These are phyloP conservation scores for Wickerhamomyces xylosicus DNA, from an alignment of 805 yeast genomes.

Conservation along the genomic window DNA sequence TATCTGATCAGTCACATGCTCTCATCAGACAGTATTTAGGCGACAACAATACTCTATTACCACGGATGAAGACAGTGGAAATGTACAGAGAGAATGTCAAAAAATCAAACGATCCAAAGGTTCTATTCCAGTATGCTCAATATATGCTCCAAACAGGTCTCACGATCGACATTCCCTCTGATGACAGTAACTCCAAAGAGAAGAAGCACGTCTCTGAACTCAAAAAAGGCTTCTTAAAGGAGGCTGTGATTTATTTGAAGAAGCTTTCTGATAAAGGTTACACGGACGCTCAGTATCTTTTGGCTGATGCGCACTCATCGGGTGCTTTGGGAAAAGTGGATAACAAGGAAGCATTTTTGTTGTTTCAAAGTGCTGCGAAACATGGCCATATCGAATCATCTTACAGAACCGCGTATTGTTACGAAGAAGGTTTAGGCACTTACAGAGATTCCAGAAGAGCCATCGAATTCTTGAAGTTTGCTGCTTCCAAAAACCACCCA, in stretches of 20 bases:
- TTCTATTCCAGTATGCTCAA: conserved; percentile 87
- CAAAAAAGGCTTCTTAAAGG: conserved; percentile 52
- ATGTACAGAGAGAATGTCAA: conserved; percentile 80
- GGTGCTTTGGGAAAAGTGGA: conserved; percentile 80
- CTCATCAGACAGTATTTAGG: conserved; percentile 44
- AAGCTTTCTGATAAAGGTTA: conserved; percentile 71
- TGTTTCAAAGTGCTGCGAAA: conserved; percentile 86
- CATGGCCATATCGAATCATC: conserved; percentile 89
- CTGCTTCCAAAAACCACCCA: conserved; percentile 87
- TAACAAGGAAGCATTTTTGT: conserved; percentile 58
- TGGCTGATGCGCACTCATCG: conserved; percentile 83
- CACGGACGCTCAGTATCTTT: conserved; percentile 81
- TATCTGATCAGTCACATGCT: conserved; percentile 44
- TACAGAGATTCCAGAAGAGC: conserved; percentile 83
- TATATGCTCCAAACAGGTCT: conserved; percentile 82
- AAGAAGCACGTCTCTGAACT: conserved; percentile 20
- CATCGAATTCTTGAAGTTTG: conserved; percentile 70
- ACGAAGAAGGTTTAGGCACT: conserved; percentile 90
- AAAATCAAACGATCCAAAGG: conserved; percentile 73
- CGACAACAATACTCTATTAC: conserved; percentile 42
- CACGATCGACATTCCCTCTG: conserved; percentile 28
- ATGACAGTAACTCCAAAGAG: background rate
- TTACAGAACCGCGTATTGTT: conserved; percentile 83
- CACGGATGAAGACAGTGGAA: conserved; percentile 77
- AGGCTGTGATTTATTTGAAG: conserved; percentile 62